A percentile compares a stretch with the other conserved stretches of the same genome.
These are phyloP conservation scores for Ceratobasidium sp. DNA, from an alignment of 1,284 basidiomycete genomes.

Conservation along the genomic window DNA sequence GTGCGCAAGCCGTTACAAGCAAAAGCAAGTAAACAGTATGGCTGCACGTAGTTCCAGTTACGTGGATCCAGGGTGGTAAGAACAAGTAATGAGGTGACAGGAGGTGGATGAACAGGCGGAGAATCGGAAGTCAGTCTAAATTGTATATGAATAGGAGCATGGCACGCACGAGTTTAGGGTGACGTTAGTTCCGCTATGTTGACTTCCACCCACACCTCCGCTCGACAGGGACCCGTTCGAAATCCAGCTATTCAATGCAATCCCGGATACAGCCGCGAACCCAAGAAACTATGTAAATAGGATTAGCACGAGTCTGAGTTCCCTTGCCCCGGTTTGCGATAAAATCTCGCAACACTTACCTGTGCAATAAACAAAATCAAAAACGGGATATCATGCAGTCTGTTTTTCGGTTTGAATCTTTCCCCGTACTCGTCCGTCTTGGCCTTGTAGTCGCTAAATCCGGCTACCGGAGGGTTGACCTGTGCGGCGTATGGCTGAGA, in stretches of 20 bases:
- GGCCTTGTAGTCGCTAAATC: slow-evolving; percentile 43
- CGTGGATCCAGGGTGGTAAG: slow-evolving; percentile 53
- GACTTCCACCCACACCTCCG: slow-evolving; percentile 70
- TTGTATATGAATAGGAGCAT: background rate
- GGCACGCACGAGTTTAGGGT: slow-evolving; percentile 70
- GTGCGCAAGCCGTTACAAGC: slow-evolving; percentile 71
- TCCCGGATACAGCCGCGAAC: slow-evolving; percentile 75
- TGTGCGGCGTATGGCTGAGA: slow-evolving; percentile 39
- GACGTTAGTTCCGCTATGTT: slow-evolving; percentile 62
- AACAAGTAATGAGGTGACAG: slow-evolving; percentile 23
- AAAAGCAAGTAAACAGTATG: slow-evolving; percentile 77
- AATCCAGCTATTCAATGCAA: slow-evolving; percentile 74
- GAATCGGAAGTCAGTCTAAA: background rate
- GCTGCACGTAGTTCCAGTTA: slow-evolving; percentile 46
- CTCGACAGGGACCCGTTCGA: slow-evolving; percentile 71
- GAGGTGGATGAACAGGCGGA: background rate
- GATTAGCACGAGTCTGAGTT: background rate
- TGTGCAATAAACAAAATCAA: slow-evolving; percentile 78
- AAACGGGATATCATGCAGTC: slow-evolving; percentile 78
- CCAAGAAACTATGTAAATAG: slow-evolving; percentile 67
- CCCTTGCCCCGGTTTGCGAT: background rate
- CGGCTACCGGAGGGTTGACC: slow-evolving; percentile 27
- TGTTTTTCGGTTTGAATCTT: slow-evolving; percentile 36
- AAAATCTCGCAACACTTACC: slow-evolving; percentile 57
- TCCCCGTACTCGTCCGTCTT: slow-evolving; percentile 44